Evolutionary conservation across 179 eudicot species (phyloP).

Genomic region (Silene coronaria): DNA sequence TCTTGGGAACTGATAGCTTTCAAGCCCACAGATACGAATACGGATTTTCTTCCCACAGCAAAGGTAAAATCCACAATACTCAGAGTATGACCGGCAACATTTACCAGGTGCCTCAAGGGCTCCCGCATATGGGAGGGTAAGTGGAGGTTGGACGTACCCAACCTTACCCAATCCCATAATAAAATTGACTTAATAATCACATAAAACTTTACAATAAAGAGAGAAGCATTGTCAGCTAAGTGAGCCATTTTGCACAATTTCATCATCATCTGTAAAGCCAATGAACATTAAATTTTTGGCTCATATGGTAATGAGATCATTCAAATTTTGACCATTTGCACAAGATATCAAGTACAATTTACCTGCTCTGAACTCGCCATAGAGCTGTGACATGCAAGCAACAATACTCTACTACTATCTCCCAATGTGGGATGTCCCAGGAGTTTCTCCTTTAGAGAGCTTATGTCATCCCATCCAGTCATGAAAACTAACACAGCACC

Average conservation of each 20-base stretch:
- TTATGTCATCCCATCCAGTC: slow-evolving; percentile 99
- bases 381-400: slow-evolving; percentile 93
- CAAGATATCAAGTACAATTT: slow-evolving; percentile 12
- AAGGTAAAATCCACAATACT: not conserved
- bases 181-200: not conserved
- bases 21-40: not conserved
- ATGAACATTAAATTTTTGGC: not conserved
- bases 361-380: slow-evolving; percentile 97
- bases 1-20: not conserved
- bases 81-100: not conserved
- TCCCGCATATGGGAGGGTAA: not conserved
- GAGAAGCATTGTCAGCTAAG: not conserved
- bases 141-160: not conserved
- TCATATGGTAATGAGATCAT: not conserved
- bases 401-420: slow-evolving; percentile 56
- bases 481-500: slow-evolving; percentile 83
- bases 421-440: slow-evolving; percentile 59
- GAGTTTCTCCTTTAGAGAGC: slow-evolving; percentile 75
- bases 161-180: not conserved
- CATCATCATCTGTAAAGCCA: not conserved
- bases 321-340: not conserved
- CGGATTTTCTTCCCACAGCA: not conserved
- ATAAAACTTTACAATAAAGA: not conserved
- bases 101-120: not conserved
- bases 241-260: not conserved